phyloP scores from a whole-genome alignment of 768 basidiomycete species.

The Arthromyces matolae region DNA sequence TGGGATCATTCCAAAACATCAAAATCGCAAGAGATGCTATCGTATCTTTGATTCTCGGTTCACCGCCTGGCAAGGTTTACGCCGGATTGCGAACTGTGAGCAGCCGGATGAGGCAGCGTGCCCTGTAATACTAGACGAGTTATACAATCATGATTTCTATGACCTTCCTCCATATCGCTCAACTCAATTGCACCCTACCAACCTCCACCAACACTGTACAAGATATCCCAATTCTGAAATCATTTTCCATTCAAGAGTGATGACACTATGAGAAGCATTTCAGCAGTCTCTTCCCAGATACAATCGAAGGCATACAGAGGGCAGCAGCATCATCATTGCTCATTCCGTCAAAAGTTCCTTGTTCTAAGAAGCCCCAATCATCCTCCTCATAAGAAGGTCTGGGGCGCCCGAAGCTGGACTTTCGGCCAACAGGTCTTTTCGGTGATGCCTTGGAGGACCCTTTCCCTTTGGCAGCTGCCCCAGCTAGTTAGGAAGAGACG shows the following conservation, averaged over 20 bases:
- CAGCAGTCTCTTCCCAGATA: neutral
- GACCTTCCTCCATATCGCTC: neutral
- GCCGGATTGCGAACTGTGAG: constrained; percentile 89
- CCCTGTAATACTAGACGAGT: constrained; percentile 44
- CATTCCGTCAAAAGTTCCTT: neutral
- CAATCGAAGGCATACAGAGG: neutral
- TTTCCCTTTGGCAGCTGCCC: too few species aligned
- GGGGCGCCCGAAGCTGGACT: too few species aligned
- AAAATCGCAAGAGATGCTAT: constrained; percentile 96
- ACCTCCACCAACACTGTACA: too few species aligned
- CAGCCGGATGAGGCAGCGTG: constrained; percentile 90
- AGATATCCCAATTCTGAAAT: too few species aligned
- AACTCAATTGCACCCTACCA: too few species aligned
- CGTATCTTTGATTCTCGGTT: constrained; percentile 91
- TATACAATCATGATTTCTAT: constrained; percentile 4
- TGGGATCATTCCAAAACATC: constrained; percentile 98
- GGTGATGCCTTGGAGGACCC: too few species aligned
- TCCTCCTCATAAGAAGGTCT: neutral
- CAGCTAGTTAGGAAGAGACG: too few species aligned
- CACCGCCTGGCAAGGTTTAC: constrained; percentile 92
- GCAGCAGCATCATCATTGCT: neutral
- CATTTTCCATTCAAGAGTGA: too few species aligned
- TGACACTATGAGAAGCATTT: too few species aligned
- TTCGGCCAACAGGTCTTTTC: too few species aligned
- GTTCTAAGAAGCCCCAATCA: neutral